phyloP scores from a whole-genome alignment of 352 stramenopile species.

The Pythium chondricola region DNA sequence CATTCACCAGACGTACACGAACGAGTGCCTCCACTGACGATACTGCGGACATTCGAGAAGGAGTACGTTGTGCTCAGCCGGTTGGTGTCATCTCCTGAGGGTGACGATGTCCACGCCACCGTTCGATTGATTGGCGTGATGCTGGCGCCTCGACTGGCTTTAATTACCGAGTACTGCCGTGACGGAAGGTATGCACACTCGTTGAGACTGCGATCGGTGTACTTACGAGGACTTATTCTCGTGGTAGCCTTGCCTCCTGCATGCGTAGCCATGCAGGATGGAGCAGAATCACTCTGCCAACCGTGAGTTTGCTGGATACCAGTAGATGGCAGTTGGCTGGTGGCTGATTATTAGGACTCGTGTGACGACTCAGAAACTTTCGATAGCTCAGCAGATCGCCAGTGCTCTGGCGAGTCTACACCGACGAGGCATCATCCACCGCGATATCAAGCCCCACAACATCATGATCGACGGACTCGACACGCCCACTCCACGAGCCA shows the following conservation, averaged over 20 bases:
- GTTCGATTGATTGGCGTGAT: conserved; percentile 5
- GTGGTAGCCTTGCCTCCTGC: conserved; percentile 11
- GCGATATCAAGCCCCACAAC: conserved; percentile 22
- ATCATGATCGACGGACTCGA: conserved; percentile 13
- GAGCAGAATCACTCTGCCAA: conserved; percentile 1
- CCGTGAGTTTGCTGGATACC: conserved; percentile 1
- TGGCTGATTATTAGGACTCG: too few species aligned
- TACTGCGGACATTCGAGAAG: conserved; percentile 13
- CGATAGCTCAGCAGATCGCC: conserved; percentile 6
- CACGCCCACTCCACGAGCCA: background rate
- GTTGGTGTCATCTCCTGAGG: background rate
- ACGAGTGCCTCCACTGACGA: conserved; percentile 1
- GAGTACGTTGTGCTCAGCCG: conserved; percentile 12
- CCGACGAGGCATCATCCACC: conserved; percentile 9
- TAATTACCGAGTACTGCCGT: conserved; percentile 18
- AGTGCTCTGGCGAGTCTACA: conserved; percentile 7
- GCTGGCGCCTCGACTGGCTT: conserved; percentile 8
- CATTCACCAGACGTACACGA: background rate
- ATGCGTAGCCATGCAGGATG: conserved; percentile 1
- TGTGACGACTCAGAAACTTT: conserved; percentile 11
- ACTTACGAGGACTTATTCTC: background rate
- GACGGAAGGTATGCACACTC: conserved; percentile 8
- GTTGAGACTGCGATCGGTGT: background rate
- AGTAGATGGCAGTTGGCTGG: background rate
- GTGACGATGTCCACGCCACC: background rate